A percentile compares a stretch with the other conserved stretches of the same genome.
Conservation (phyloP, 352 stramenopile species). For the Phytopythium kandeliae region DNA sequence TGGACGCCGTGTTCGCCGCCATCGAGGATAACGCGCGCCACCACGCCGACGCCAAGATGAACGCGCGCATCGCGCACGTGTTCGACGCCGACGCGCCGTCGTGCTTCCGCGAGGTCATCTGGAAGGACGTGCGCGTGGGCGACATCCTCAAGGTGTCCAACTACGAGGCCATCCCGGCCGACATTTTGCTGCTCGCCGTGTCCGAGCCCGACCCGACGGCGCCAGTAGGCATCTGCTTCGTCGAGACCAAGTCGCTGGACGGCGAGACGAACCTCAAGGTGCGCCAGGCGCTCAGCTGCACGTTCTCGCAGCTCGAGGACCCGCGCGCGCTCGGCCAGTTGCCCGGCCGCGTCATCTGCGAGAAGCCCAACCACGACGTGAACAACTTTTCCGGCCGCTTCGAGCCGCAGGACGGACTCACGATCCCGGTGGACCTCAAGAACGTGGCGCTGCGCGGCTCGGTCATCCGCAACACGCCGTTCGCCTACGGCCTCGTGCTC, state of each 20-base stretch:
- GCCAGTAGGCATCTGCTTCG: constrained; percentile 78
- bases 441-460: constrained; percentile 76
- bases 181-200: constrained; percentile 74
- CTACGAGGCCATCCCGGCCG: constrained; percentile 79
- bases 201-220: constrained; percentile 49
- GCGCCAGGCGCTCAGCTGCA: constrained; percentile 73
- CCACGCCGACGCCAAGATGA: constrained; percentile 77
- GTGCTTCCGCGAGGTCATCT: constrained; percentile 49
- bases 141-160: constrained; percentile 86
- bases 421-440: constrained; percentile 83
- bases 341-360: constrained; percentile 59
- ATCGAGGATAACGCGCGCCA: constrained; percentile 81
- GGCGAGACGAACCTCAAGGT: constrained; percentile 88
- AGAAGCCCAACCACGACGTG: constrained; percentile 85
- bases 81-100: constrained; percentile 43
- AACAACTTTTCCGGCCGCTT: constrained; percentile 82
- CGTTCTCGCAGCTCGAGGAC: constrained; percentile 77
- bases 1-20: constrained; percentile 81
- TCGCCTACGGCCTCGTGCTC: constrained; percentile 72
- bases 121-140: constrained; percentile 64
- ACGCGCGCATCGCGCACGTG: constrained; percentile 52
- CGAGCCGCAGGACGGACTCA: constrained; percentile 64
- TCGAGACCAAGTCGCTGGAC: constrained; percentile 85
- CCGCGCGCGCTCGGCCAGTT: constrained; percentile 58
- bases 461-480: constrained; percentile 81